phyloP scores from a whole-genome alignment of 352 stramenopile genomes.

The Globisporangium nagaii region DNA sequence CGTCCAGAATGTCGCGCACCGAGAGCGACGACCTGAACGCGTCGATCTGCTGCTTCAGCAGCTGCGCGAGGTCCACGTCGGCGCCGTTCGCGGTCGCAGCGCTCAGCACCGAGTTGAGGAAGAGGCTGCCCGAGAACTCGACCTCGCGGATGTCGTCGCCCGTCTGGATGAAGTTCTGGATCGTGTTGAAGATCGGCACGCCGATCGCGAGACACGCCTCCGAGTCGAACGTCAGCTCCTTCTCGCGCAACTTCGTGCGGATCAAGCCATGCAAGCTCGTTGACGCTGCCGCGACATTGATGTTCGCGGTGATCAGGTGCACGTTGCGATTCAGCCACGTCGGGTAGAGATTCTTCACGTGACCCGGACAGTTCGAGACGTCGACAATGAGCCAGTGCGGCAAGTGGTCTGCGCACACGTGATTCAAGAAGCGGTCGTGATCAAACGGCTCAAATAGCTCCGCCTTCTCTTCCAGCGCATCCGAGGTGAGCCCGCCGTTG shows the following conservation, averaged over 20 bases:
- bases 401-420: conserved; percentile 85
- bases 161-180: conserved; percentile 90
- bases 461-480: conserved; percentile 19
- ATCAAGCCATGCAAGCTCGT: conserved; percentile 76
- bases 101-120: conserved; percentile 83
- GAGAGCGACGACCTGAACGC: conserved; percentile 41
- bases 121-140: conserved; percentile 87
- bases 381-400: conserved; percentile 93
- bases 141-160: conserved; percentile 88
- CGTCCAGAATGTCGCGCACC: conserved; percentile 85
- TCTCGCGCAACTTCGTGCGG: conserved; percentile 56
- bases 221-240: conserved; percentile 87
- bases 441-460: conserved; percentile 42
- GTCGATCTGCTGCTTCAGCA: conserved; percentile 69
- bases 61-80: conserved; percentile 42
- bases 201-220: conserved; percentile 78
- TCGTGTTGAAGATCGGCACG: conserved; percentile 90
- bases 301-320: conserved; percentile 92
- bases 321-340: conserved; percentile 88
- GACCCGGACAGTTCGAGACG: conserved; percentile 84
- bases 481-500: conserved; percentile 47
- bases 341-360: conserved; percentile 83
- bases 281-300: conserved; percentile 79
- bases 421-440: conserved; percentile 56
- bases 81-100: conserved; percentile 14